Conservation (phyloP, 1,284 basidiomycete genomes). For the Sanghuangporus weigelae region DNA sequence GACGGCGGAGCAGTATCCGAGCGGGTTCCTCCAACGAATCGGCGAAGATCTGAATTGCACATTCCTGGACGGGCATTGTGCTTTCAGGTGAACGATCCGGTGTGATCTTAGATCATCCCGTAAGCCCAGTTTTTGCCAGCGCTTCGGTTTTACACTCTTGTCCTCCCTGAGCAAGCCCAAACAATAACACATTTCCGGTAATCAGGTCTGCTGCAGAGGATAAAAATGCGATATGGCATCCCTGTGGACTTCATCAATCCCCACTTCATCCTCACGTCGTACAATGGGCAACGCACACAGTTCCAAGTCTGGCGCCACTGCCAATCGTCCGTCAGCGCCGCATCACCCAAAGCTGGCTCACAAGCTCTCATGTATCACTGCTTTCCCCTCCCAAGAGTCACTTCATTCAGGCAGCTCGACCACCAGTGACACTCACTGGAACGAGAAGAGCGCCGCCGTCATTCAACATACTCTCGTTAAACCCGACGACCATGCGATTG, state of each 20-base stretch:
- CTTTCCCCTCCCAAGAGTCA: conserved; percentile 14
- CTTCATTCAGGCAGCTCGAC: conserved; percentile 7
- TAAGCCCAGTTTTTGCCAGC: not conserved
- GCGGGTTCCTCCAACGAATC: not conserved
- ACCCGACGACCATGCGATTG: conserved; percentile 7
- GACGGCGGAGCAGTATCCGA: not conserved
- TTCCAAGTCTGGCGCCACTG: conserved; percentile 24
- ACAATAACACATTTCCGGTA: conserved; percentile 6
- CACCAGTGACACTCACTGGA: conserved; percentile 4
- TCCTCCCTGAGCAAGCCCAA: conserved; percentile 1
- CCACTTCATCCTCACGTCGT: not conserved
- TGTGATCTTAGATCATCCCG: conserved; percentile 11
- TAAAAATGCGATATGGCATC: conserved; percentile 11
- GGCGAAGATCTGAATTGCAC: conserved; percentile 1
- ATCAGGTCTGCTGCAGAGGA: conserved; percentile 1
- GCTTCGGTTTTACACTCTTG: not conserved
- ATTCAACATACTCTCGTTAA: conserved; percentile 24
- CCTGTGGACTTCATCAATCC: not conserved
- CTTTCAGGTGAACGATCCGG: not conserved
- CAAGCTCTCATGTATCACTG: conserved; percentile 15
- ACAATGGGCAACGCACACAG: conserved; percentile 40
- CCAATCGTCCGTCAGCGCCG: conserved; percentile 27
- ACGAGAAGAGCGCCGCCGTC: conserved; percentile 24
- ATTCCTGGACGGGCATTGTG: not conserved
- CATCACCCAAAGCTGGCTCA: not conserved